These are phyloP conservation scores for Oropetium thomaeum DNA, from an alignment of 176 grass and related monocot genomes.

Conservation along the genomic window DNA sequence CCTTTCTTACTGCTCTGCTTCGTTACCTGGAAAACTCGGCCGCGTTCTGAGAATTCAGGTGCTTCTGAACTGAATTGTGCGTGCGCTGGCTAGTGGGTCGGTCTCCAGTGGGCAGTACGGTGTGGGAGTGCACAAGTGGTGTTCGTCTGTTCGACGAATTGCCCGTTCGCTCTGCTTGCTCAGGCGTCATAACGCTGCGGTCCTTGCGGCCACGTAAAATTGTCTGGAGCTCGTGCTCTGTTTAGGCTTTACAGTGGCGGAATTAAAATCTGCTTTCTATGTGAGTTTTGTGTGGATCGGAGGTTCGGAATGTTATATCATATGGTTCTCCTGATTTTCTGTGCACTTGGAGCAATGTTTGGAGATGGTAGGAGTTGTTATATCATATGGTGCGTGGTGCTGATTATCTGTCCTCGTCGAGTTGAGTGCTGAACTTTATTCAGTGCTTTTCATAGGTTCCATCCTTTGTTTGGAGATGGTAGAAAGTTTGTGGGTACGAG, in stretches of 20 bases:
- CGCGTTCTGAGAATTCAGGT: conserved; percentile 6
- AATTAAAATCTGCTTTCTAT: neutral
- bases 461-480: neutral
- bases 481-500: neutral
- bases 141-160: conserved; percentile 35
- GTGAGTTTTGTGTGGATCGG: neutral
- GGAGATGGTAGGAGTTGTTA: no score
- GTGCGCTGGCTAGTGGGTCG: neutral
- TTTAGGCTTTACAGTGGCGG: neutral
- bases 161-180: neutral
- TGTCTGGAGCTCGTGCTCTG: neutral
- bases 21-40: neutral
- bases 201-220: neutral
- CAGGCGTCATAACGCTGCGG: neutral
- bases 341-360: neutral
- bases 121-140: neutral
- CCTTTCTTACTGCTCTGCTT: neutral
- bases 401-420: neutral
- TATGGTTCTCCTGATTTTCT: neutral
- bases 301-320: neutral
- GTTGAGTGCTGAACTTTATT: neutral
- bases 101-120: neutral
- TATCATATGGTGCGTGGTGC: no score
- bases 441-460: neutral
- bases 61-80: neutral